These are phyloP conservation scores for Clarireedia hainanense DNA, from an alignment of 2,329 filamentous ascomycete genomes.

Conservation along the genomic window DNA sequence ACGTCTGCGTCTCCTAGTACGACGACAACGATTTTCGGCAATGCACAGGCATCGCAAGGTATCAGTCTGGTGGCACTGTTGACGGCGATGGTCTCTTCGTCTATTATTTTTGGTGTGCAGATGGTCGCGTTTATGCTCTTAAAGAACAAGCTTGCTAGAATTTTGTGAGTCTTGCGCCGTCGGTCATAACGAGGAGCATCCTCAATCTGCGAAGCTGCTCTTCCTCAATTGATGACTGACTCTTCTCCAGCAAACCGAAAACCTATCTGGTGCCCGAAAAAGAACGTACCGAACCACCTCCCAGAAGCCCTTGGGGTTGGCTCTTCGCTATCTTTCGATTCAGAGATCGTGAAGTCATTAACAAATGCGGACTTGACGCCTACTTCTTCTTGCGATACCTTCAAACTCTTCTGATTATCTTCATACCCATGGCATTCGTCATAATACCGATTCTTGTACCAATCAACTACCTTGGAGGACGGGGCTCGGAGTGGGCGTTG, in stretches of 20 bases:
- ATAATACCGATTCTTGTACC: conserved; percentile 82
- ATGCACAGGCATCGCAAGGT: conserved; percentile 21
- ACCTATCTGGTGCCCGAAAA: conserved; percentile 81
- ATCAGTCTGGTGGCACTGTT: conserved; percentile 28
- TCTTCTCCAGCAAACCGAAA: conserved; percentile 57
- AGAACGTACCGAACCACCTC: conserved; percentile 72
- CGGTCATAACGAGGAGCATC: neutral
- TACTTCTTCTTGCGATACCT: conserved; percentile 96
- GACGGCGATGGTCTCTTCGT: conserved; percentile 26
- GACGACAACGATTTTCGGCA: conserved; percentile 6
- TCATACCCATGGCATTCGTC: conserved; percentile 70
- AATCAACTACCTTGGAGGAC: conserved; percentile 68
- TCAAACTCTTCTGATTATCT: conserved; percentile 80
- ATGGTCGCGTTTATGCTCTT: conserved; percentile 67
- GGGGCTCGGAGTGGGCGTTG: conserved; percentile 38
- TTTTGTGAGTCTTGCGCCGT: conserved; percentile 55
- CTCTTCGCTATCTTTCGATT: conserved; percentile 57
- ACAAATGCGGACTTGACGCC: conserved; percentile 91
- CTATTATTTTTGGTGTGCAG: conserved; percentile 35
- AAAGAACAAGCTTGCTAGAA: conserved; percentile 69
- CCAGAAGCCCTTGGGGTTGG: conserved; percentile 42
- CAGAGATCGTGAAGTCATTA: conserved; percentile 74
- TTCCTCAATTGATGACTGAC: conserved; percentile 10
- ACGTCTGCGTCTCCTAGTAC: neutral
- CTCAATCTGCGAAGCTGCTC: neutral